These are phyloP conservation scores for Penicillium crustosum DNA, from an alignment of 2,329 filamentous ascomycete genomes.

Conservation along the genomic window DNA sequence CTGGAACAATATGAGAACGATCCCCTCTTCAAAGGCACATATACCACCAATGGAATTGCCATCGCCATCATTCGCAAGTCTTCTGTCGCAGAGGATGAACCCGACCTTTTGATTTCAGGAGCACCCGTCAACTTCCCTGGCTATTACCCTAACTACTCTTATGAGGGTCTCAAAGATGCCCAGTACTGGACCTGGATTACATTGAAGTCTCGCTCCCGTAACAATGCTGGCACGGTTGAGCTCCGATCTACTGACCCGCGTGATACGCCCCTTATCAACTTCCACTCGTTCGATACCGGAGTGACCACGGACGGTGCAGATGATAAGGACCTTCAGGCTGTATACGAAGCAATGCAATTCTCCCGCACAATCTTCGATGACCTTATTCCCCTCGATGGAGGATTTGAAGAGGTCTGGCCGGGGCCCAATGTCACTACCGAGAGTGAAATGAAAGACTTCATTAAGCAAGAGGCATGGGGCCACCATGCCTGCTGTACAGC, in stretches of 20 bases:
- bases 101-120: conserved; percentile 57
- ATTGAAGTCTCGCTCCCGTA: conserved; percentile 62
- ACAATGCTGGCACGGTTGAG: conserved; percentile 61
- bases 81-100: conserved; percentile 46
- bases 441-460: conserved; percentile 48
- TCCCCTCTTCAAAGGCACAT: conserved; percentile 42
- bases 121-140: conserved; percentile 57
- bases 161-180: conserved; percentile 41
- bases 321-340: conserved; percentile 54
- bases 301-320: conserved; percentile 39
- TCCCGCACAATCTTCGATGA: conserved; percentile 50
- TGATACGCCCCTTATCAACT: conserved; percentile 62
- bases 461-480: conserved; percentile 53
- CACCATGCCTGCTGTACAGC: conserved; percentile 59
- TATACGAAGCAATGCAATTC: conserved; percentile 58
- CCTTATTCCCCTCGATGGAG: conserved; percentile 44
- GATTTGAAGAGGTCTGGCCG: conserved; percentile 48
- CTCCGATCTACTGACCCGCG: conserved; percentile 62
- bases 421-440: conserved; percentile 46
- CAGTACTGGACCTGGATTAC: conserved; percentile 49
- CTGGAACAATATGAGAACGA: conserved; percentile 45
- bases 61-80: conserved; percentile 46
- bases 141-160: conserved; percentile 48
- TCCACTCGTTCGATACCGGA: conserved; percentile 55
- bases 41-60: conserved; percentile 55